These are phyloP conservation scores for Fraxinus americana DNA, from an alignment of 257 asterid genomes.

Conservation along the genomic window DNA sequence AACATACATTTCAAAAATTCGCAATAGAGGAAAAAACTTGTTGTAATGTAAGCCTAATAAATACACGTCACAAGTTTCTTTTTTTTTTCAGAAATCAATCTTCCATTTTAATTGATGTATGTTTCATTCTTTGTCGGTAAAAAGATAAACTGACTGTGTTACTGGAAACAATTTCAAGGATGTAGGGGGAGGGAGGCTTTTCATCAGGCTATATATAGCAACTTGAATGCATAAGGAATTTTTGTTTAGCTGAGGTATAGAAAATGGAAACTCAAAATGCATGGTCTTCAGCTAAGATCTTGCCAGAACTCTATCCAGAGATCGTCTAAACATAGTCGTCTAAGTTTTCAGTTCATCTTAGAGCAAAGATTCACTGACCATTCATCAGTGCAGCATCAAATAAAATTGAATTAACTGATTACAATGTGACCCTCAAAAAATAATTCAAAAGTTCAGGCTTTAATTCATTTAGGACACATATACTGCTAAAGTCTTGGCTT, in stretches of 20 bases:
- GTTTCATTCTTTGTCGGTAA: not conserved
- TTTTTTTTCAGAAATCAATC: not conserved
- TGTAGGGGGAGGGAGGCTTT: not conserved
- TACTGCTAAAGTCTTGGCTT: not conserved
- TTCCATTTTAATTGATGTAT: not conserved
- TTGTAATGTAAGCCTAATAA: not conserved
- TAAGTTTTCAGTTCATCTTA: not conserved
- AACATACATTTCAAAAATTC: not conserved
- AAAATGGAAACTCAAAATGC: not conserved
- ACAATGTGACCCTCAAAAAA: not conserved
- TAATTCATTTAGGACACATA: conserved; percentile 1
- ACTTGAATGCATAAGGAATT: not conserved
- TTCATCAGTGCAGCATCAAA: conserved; percentile 1
- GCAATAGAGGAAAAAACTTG: not conserved
- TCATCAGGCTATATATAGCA: not conserved
- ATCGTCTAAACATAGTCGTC: not conserved
- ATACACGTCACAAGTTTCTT: not conserved
- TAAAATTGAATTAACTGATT: conserved; percentile 8
- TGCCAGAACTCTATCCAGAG: not conserved
- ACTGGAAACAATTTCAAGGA: not conserved
- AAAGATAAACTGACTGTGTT: not conserved
- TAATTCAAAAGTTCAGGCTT: conserved; percentile 1
- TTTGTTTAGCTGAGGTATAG: not conserved
- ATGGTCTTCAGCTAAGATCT: not conserved
- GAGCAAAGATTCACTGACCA: not conserved